Evolutionary conservation across 768 basidiomycete genomes (phyloP).

Genomic region (Lepiota brunneoincarnata): DNA sequence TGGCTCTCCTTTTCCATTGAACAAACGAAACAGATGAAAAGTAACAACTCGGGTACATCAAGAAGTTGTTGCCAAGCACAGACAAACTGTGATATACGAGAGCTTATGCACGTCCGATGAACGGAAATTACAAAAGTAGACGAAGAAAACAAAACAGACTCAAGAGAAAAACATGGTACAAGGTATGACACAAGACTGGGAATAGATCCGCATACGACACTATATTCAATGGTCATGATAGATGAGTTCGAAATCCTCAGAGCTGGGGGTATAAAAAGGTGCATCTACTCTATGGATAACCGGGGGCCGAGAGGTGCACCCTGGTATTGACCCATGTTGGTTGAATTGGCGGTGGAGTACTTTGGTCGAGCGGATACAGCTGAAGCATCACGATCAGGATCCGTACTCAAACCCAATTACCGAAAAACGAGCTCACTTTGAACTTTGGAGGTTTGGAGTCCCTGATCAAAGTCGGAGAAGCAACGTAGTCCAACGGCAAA

Average conservation of each 20-base stretch:
- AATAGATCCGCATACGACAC: neutral
- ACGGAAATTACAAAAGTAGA: no score
- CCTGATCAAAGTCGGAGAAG: conserved; percentile 79
- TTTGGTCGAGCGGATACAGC: conserved; percentile 48
- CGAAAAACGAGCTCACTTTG: conserved; percentile 56
- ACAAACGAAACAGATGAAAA: no score
- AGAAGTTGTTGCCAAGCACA: no score
- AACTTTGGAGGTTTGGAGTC: conserved; percentile 70
- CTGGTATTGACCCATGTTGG: conserved; percentile 42
- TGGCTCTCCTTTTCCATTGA: neutral
- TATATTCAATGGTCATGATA: neutral
- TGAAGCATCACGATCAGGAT: conserved; percentile 23
- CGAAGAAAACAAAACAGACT: no score
- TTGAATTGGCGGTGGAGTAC: conserved; percentile 37
- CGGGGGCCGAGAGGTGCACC: conserved; percentile 59
- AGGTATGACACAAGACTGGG: neutral
- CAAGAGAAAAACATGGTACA: neutral
- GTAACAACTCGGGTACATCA: no score
- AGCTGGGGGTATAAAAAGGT: neutral
- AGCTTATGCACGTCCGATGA: no score
- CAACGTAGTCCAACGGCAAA: conserved; percentile 78
- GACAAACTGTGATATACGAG: no score
- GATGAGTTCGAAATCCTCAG: neutral
- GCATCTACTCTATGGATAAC: conserved; percentile 70
- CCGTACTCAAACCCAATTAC: conserved; percentile 20